Percentiles rank a stretch among this genome's conserved stretches.
These are phyloP conservation scores for Amanita polypyramis DNA, from an alignment of 768 basidiomycete genomes.

Conservation along the genomic window DNA sequence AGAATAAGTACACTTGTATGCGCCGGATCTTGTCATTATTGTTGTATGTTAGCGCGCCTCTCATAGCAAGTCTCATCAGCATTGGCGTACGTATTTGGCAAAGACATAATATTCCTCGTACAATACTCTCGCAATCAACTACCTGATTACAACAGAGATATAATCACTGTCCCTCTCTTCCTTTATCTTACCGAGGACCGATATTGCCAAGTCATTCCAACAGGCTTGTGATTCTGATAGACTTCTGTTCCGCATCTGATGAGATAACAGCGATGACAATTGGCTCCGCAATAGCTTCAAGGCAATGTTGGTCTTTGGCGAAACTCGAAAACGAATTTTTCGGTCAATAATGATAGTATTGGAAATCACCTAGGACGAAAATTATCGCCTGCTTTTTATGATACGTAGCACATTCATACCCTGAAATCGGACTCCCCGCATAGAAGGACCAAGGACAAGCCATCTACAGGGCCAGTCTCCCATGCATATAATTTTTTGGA, in stretches of 20 bases:
- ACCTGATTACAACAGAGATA: not conserved
- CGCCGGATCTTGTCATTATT: not conserved
- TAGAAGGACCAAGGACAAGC: constrained; percentile 67
- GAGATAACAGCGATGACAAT: constrained; percentile 46
- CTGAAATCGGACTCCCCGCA: constrained; percentile 91
- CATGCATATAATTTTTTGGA: constrained; percentile 89
- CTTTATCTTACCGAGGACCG: constrained; percentile 46
- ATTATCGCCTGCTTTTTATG: not conserved
- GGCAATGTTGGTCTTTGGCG: constrained; percentile 67
- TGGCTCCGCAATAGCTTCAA: constrained; percentile 70
- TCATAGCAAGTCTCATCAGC: too few species aligned
- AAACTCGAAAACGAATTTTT: constrained; percentile 64
- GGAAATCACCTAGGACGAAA: constrained; percentile 47
- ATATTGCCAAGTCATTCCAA: constrained; percentile 69
- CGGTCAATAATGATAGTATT: constrained; percentile 72
- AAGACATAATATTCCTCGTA: too few species aligned
- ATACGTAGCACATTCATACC: constrained; percentile 21
- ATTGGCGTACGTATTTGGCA: too few species aligned
- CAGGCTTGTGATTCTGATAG: constrained; percentile 45
- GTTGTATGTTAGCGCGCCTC: not conserved
- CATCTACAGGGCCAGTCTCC: constrained; percentile 88
- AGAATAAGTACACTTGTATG: constrained; percentile 12
- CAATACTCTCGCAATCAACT: too few species aligned
- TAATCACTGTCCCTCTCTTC: constrained; percentile 19
- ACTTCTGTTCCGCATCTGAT: constrained; percentile 53